Base-by-base conservation (phyloP, 495 filamentous ascomycete species). In the Platismatia glauca region DNA sequence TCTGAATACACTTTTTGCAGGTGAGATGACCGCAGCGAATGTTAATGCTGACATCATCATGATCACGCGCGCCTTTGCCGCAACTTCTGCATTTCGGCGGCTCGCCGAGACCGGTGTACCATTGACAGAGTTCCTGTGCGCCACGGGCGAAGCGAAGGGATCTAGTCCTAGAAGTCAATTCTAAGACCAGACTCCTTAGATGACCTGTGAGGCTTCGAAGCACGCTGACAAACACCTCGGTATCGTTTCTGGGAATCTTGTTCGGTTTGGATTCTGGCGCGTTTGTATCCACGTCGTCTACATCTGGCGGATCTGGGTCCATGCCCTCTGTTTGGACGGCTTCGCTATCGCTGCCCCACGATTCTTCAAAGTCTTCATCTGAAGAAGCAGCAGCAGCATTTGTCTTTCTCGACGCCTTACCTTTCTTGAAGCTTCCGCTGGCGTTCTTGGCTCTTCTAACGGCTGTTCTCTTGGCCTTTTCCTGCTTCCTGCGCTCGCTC, bases 11-110 rank as follows among this genome's bases (percentile, higher is more conserved):
- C 7, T 38, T 41, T 38, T 69, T 53, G 64, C 81, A 84, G 24
- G 81, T 70, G 13, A 71, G 56, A 55, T 85, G 83, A 3, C 83
- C 83, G 62, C 83, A 86, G 22, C 68, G 72, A 4, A 75, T 70
- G 24, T 83, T 66, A 24, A 83, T 61, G 35, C 64, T 69, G 13
- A 79, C 55, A 0, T 71, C 58, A 0, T 68, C 44, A 33, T 16
- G n/a, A 41, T 58, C 20, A 13, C 2, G 9, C 7, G 13, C 4
- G 34, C 24, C 13, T n/a, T 31, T 20, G 13, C 6, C 4, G 29
- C 50, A 53, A 31, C 6, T 11, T 33, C 6, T 53, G 29, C 50
- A 53, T 5, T 0, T 9, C 18, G 29, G 50, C 20, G 50, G 27
- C 15, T 53, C 3, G 15, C 27, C 6, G 15, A 16, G 27, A 9